Base-by-base conservation (phyloP, 805 yeast species). In the Cyberlindnera maritima region DNA sequence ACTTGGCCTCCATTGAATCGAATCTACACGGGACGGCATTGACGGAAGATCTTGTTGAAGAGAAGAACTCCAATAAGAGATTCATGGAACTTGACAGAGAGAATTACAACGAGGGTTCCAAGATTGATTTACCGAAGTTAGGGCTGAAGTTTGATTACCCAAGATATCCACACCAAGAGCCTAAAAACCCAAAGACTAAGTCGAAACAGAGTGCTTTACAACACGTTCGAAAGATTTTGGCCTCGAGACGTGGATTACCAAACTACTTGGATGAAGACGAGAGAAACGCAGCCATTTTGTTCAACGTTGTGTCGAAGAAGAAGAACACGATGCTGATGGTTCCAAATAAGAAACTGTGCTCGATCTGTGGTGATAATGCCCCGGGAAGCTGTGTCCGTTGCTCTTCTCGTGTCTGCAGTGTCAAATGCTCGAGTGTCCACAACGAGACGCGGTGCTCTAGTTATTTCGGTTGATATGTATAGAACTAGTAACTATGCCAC, bases 351-450 rank as follows among this genome's bases (percentile, higher is more conserved):
- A 71, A 72, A 41, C 58, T 73, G 10, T 74, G 78, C 45, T 66
- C 75, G 0, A 71, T 74, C 8, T 74, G 78, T 59, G 78, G 78
- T 2, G 71, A 71, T 41, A 62, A 67, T 7, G 63, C 74, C 34
- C 72, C 65, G 34, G 67, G 70, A 14, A 54, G 65, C 21, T 74
- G 78, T 55, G 65, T 69, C 6, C 64, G 65, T 38, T 74, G 78
- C 54, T 58, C 63, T n/a, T 55, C 70, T 2, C 54, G 78, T 29
- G 68, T 70, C 5, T 74, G 78, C 51, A 59, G 68, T 47, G 68
- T 71, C 7, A 68, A 65, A 43, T 74, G 78, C 45, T 62, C 63
- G 26, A 46, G 45, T 19, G 65, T 72, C 13, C 78, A 74, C 46
- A 65, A 68, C 36, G 77, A 73, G 52, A 71, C 76, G 1, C 61